Base-by-base conservation (phyloP, 257 asterid species). In the Rhazya stricta region DNA sequence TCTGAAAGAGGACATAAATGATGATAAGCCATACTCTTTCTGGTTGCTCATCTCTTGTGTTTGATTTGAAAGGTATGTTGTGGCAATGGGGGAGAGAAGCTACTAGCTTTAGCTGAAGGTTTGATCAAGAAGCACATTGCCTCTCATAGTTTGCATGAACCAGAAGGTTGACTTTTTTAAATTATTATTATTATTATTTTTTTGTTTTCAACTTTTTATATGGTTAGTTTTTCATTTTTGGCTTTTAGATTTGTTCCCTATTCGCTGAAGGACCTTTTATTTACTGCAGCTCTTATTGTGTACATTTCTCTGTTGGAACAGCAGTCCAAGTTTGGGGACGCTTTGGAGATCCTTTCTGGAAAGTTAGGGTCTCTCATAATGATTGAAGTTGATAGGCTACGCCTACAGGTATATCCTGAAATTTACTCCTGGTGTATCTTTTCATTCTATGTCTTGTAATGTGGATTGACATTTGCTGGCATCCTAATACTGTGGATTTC, bases 91-190 rank as follows among this genome's bases (percentile, higher is more conserved):
- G 96, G 88, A 69, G 90, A 84, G 73, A 92, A 92, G 84, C 89
- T 92, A 69, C 86, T 91, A 74, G 89, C 67, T 72, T 84, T 95
- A 73, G 98, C 99, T 82, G 98, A 95, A 88, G 98, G 94, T 69
- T 80, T 92, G 83, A 95, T 95, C 81, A 95, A 91, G 93, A 95
- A 91, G 89, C 99, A 95, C 79, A 89, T 91, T 82, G 86, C 91
- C 71, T 82, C 98, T 68, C 97, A 91, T 80, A 86, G 96, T 78
- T 86, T 95, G 85, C 99, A 89, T 70, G 98, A 95, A 80, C 96
- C 96, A 32, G 99, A 92, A 92, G 99, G 99, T 91, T 71, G 67
- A 61, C 53, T 25, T 75, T 63, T 65, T n/a, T n/a, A n/a, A n/a
- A n/a, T n/a, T n/a, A n/a, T n/a, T n/a, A n/a, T n/a, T n/a, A n/a